Conservation (phyloP, 2,329 filamentous ascomycete species). For the Colletotrichum somersetense region DNA sequence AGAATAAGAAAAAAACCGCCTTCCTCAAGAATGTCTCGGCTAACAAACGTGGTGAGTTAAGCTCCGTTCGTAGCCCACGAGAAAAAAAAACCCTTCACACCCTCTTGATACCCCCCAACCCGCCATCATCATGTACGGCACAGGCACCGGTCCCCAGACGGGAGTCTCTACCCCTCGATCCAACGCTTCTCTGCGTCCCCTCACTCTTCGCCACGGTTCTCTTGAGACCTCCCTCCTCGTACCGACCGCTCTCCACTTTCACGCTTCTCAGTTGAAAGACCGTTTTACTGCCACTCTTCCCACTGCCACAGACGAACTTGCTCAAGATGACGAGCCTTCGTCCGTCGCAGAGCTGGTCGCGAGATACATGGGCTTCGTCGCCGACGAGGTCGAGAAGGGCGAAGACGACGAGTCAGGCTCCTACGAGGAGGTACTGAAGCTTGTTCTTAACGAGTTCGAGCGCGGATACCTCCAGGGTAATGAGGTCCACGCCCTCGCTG, state of each 20-base stretch:
- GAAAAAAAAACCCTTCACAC: slow-evolving; percentile 34
- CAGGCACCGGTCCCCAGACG: slow-evolving; percentile 87
- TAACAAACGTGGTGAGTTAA: slow-evolving; percentile 34
- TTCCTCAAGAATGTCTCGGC: slow-evolving; percentile 7
- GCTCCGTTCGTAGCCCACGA: slow-evolving; percentile 38
- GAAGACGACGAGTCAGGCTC: slow-evolving; percentile 91
- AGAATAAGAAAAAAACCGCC: not conserved
- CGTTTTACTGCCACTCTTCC: slow-evolving; percentile 88
- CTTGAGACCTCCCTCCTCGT: slow-evolving; percentile 97
- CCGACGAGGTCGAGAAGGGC: slow-evolving; percentile 88
- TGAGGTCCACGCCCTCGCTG: slow-evolving; percentile 92
- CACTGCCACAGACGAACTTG: slow-evolving; percentile 93
- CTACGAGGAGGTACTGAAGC: slow-evolving; percentile 92
- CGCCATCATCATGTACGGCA: slow-evolving; percentile 81
- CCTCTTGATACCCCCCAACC: slow-evolving; percentile 57
- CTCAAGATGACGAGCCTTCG: slow-evolving; percentile 98
- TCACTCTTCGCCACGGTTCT: slow-evolving; percentile 91
- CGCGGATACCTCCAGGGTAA: slow-evolving; percentile 94
- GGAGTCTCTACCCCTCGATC: slow-evolving; percentile 97
- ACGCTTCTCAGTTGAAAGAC: slow-evolving; percentile 94
- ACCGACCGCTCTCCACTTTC: slow-evolving; percentile 95
- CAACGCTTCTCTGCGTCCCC: slow-evolving; percentile 89
- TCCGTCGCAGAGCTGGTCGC: slow-evolving; percentile 93
- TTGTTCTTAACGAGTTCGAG: slow-evolving; percentile 96
- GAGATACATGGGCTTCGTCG: slow-evolving; percentile 91